Evolutionary conservation across 495 filamentous ascomycete genomes (phyloP).

Genomic region (Aspergillus wentii): DNA sequence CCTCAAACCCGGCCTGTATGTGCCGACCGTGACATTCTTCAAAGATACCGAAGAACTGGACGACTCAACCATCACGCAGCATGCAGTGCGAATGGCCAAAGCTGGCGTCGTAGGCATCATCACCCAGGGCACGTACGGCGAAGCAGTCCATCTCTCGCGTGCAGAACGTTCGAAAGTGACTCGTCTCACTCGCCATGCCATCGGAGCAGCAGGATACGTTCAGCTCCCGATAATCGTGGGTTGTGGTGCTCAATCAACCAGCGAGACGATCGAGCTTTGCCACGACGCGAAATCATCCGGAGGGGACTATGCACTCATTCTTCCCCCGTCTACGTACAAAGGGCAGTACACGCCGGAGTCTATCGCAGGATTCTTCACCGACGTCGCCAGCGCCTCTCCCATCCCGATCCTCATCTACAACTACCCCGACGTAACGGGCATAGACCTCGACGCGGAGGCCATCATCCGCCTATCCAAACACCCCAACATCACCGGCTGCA

Average conservation of each 20-base stretch:
- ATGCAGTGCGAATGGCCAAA: too few species aligned
- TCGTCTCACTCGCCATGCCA: conserved; percentile 14
- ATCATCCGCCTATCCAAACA: conserved; percentile 17
- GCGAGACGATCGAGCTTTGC: conserved; percentile 16
- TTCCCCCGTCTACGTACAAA: conserved; percentile 71
- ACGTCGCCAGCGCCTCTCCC: conserved; percentile 65
- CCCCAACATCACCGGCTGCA: conserved; percentile 30
- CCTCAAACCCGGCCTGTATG: too few species aligned
- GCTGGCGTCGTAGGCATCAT: too few species aligned
- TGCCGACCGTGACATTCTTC: too few species aligned
- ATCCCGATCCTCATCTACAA: conserved; percentile 83
- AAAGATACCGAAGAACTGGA: too few species aligned
- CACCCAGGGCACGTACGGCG: conserved; percentile 31
- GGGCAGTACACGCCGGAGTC: conserved; percentile 46
- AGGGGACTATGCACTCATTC: conserved; percentile 69
- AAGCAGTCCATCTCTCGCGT: conserved; percentile 21
- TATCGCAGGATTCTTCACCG: conserved; percentile 61
- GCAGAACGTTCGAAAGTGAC: conserved; percentile 20
- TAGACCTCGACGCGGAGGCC: conserved; percentile 55
- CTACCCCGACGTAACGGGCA: conserved; percentile 71
- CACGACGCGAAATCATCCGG: conserved; percentile 38
- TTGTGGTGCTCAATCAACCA: conserved; percentile 14
- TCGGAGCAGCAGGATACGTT: conserved; percentile 11
- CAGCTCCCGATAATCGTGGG: conserved; percentile 26
- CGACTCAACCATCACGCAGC: too few species aligned